Evolutionary conservation across 768 basidiomycete species (phyloP), one percentile per base, ranked within the genome.

Genomic region (Macrolepiota fuliginosa): DNA sequence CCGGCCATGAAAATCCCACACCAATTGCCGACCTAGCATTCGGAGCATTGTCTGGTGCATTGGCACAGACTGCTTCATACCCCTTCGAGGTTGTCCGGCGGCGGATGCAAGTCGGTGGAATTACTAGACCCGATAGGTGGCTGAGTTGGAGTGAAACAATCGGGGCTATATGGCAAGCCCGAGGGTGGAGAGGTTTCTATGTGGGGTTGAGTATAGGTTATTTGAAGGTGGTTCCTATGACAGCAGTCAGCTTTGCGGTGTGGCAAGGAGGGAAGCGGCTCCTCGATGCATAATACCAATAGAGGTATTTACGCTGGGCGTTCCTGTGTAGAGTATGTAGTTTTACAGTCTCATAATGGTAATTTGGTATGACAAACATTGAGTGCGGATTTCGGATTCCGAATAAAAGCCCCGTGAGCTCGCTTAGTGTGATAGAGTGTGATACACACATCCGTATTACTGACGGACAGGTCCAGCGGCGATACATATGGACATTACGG

Each of bases 181-280:
- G 82, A n/a, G 94, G 95, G 10, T 89, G 84, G 86, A 79, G 87
- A 72, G 96, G 94, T 1, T 97, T 97, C 74, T 98, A 89, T 69
- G 87, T 97, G 32, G 96, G 96, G 0, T 76, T 98, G 63, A 84
- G 87, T 59, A 91, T 98, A 66, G 96, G 96, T 1, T 97, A 93
- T 75, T 67, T 98, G 58, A 98, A 98, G 80, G 87, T 96, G 45
- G 84, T 97, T 61, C 96, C 96, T 12, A 96, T 98, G 95, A 96
- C 89, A 24, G 93, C 94, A 61, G 89, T 96, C 59, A 92, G 90
- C 72, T 96, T 89, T 68, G 81, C 92, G 10, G 90, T 89, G n/a
- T 97, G 95, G 95, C 91, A 95, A 72, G 78, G 85, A 62, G 81
- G 85, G 69, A 91, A 91, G 76, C 76, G 86, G 50, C 53, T 88